Base-by-base conservation (phyloP, 495 filamentous ascomycete genomes). In the Extremus antarcticus region DNA sequence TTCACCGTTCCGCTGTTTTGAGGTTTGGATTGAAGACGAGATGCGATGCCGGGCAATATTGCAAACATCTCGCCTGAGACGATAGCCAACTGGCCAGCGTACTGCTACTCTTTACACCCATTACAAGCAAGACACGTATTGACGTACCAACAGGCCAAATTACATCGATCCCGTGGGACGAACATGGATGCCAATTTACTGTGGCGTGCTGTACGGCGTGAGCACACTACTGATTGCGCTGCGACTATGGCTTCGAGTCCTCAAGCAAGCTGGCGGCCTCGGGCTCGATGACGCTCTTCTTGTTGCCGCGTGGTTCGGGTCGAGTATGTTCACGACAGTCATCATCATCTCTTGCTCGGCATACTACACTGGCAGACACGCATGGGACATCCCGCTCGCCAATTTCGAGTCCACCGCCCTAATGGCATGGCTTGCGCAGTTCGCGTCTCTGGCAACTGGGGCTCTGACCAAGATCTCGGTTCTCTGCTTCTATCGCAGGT, bases 401-500 rank as follows among this genome's bases (percentile, higher is more conserved):
- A 56, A 35, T 43, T 53, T 54, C 29, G 50, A 25, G 52, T 55
- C 54, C 7, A 43, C 51, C n/a, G 46, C 47, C 15, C 46, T 40
- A 45, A 43, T 59, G 51, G 53, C 56, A 45, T 68, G 62, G 62
- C 58, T 68, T 19, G 60, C 53, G 22, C 55, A 68, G 50, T 50
- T 59, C 22, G 54, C 61, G 0, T 68, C 66, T 43, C 45, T 66
- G 2, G 16, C 65, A 19, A 59, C 57, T 45, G 57, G 51, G 13
- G 64, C 54, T 25, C 46, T 55, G 4, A 66, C 58, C 49, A 68
- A 68, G 48, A 57, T 64, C 15, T 66, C 66, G 7, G 55, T 66
- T 1, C 56, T 68, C 11, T 56, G 51, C 25, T 65, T 68, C 47
- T 66, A 62, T 43, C 62, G 61, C 21, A 58, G 64, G 24, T 55